Evolutionary conservation across 2,329 filamentous ascomycete genomes (phyloP), one percentile per base, ranked within the genome.

Genomic region (Sclerotinia nivalis): DNA sequence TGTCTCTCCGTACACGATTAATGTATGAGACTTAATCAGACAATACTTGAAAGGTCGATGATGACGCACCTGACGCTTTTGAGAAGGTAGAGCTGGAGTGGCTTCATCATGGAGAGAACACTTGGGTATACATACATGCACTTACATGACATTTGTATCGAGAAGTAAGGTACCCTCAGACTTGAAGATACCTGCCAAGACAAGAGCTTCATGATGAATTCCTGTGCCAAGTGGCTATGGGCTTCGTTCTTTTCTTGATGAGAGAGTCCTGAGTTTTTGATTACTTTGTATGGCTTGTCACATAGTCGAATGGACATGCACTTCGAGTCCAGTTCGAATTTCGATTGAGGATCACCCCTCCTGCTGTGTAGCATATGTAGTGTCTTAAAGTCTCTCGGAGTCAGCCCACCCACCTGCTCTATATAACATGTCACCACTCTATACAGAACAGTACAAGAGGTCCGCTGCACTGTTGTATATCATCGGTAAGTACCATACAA

Each of bases 101-200:
- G 45, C 45, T 68, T 68, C 56, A 62, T 22, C 6, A 45, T 47
- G 43, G 55, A 61, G 55, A 61, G 66, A 43, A 22, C 64, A 68
- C 66, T 68, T 68, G 55, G 66, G 66, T 68, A 62, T 68, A 54
- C 66, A 68, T 61, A 68, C 66, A 62, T 68, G 37, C 43, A 66
- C 22, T 62, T 49, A 67, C 40, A 43, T 58, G 40, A 45, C 5
- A 43, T 61, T 28, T 28, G 31, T 25, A 61, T 68, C 1, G n/a
- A 45, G 47, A 60, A 54, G 34, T 62, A 54, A 52, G 37, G 34
- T 13, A 62, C 49, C 34, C 45, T 50, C 4, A 62, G 60, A 62
- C 45, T 62, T 28, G 22, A 50, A 50, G 22, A 25, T 49, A 37
- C 15, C 45, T 50, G 60, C 45, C 60, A 62, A 62, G 60, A 34